Conservation (phyloP, 2,329 filamentous ascomycete genomes). For the Gnomoniopsis sp. region DNA sequence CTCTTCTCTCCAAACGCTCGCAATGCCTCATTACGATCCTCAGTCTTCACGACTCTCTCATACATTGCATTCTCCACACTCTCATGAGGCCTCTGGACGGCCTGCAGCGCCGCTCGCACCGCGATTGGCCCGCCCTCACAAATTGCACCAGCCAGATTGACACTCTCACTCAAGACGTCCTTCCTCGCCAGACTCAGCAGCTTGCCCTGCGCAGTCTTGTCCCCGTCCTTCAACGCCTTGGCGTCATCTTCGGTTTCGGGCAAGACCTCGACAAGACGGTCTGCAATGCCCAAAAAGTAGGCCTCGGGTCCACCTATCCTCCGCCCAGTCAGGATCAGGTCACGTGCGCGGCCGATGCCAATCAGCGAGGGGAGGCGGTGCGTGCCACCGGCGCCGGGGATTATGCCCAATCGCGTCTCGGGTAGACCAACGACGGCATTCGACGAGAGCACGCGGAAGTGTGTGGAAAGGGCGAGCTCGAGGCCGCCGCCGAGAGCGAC, state of each 20-base stretch:
- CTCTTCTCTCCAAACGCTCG: constrained; percentile 72
- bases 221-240: constrained; percentile 37
- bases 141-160: constrained; percentile 77
- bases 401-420: constrained; percentile 89
- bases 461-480: constrained; percentile 84
- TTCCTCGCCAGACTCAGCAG: constrained; percentile 59
- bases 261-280: constrained; percentile 80
- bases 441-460: constrained; percentile 82
- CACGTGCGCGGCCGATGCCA: constrained; percentile 76
- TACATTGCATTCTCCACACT: constrained; percentile 86
- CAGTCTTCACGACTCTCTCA: constrained; percentile 74
- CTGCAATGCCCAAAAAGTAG: constrained; percentile 86
- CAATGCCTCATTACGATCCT: constrained; percentile 86
- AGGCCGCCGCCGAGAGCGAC: constrained; percentile 89
- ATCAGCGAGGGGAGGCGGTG: constrained; percentile 81
- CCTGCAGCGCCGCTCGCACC: constrained; percentile 72
- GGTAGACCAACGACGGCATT: constrained; percentile 78
- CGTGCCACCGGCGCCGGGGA: constrained; percentile 91
- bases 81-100: constrained; percentile 70
- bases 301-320: constrained; percentile 79
- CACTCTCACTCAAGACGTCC: constrained; percentile 70
- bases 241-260: constrained; percentile 49
- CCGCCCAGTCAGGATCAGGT: constrained; percentile 88
- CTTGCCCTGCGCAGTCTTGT: constrained; percentile 32
- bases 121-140: constrained; percentile 81